Percentiles rank a stretch among this genome's conserved stretches.
Evolutionary conservation across 2,329 filamentous ascomycete species (phyloP).

Genomic region (Ophiostoma sp.): DNA sequence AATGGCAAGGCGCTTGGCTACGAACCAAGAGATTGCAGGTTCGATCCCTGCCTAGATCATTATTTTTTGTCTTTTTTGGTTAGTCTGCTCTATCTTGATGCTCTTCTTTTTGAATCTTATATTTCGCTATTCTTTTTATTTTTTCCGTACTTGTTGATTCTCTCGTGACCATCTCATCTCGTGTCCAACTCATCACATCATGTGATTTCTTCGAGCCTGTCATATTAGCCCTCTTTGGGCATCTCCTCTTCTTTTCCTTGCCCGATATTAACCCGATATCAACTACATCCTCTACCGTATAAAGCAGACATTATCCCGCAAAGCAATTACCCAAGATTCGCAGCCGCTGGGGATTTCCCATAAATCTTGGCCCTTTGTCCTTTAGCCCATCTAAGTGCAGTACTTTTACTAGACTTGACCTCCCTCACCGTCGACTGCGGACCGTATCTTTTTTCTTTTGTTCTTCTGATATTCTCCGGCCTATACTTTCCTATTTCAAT

Average conservation of each 20-base stretch:
- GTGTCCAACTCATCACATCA: not conserved
- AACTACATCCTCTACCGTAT: too few species aligned
- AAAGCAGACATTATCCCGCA: not conserved
- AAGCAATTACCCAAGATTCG: not conserved
- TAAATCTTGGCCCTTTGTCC: not conserved
- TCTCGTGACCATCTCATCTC: not conserved
- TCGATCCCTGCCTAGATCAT: conserved; percentile 35
- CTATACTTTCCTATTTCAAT: not conserved
- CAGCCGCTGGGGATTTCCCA: not conserved
- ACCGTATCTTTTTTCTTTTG: not conserved
- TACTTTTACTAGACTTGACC: not conserved
- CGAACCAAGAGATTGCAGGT: conserved; percentile 39
- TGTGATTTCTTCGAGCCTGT: not conserved
- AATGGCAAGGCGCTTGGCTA: conserved; percentile 38
- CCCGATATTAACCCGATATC: not conserved
- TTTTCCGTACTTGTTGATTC: not conserved
- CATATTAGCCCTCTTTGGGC: not conserved
- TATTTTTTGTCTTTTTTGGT: not conserved
- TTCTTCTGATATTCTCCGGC: not conserved
- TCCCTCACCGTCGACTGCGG: not conserved
- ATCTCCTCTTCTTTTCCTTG: not conserved
- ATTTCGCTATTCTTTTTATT: not conserved
- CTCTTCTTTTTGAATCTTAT: not conserved
- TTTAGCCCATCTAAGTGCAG: not conserved
- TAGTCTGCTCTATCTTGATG: not conserved